Base-by-base conservation (phyloP, 495 filamentous ascomycete species). In the Hypoxylon lienhwacheense region DNA sequence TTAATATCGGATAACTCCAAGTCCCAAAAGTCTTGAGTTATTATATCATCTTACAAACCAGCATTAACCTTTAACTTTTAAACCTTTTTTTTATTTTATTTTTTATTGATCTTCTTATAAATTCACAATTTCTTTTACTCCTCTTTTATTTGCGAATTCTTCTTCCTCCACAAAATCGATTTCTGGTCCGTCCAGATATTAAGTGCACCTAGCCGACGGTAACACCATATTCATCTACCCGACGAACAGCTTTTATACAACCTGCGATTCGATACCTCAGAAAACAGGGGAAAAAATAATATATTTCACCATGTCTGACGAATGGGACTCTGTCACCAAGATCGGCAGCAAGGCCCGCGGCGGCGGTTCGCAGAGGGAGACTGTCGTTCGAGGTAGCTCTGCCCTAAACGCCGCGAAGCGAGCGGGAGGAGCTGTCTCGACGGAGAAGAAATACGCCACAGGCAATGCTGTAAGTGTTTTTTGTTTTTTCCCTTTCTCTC, bases 371-470 rank as follows among this genome's bases (percentile, higher is more conserved):
- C 67, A 80, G 36, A 88, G 88, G 55, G 89, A 96, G 78, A 95
- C 86, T 3, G 90, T 95, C 60, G 79, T 97, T 66, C 83, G 85
- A 73, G 89, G 93, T 66, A 88, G 88, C 69, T 80, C 84, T 29
- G 91, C 91, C 32, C 71, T 93, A 59, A 99, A 99, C 74, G 91
- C 91, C 47, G 93, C 93, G 12, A 85, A 87, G 73, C 82, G 93
- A 25, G 78, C 77, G 24, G 93, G 93, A 32, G 77, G 78, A 7
- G 67, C 92, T 61, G 73, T 96, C 59, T 81, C 81, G 35, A 95
- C 91, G 5, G 91, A 97, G 78, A 99, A 99, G 87, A 97, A 97
- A 65, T 93, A 76, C 63, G 74, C 80, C 16, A 79, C 79, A 28
- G 84, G 81, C 60, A 95, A 95, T 69, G 51, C 83, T 42, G 90